These are phyloP conservation scores for Evernia prunastri DNA, from an alignment of 495 filamentous ascomycete species.

Conservation along the genomic window DNA sequence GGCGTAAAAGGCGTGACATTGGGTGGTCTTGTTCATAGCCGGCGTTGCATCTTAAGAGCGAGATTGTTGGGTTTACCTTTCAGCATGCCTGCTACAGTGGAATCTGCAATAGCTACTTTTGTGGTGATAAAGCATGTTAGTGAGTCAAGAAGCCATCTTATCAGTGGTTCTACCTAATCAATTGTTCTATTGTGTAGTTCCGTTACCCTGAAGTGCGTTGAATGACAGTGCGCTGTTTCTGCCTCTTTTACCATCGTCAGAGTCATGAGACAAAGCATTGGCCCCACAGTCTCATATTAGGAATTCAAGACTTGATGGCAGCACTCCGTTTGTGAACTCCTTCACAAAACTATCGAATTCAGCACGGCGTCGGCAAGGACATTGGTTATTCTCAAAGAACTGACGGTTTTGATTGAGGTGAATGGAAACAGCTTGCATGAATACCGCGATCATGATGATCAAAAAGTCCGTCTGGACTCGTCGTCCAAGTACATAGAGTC, in stretches of 20 bases:
- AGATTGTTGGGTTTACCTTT: background rate
- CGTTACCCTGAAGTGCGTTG: background rate
- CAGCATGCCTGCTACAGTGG: background rate
- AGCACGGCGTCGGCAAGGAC: background rate
- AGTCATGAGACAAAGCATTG: background rate
- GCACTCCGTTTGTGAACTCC: background rate
- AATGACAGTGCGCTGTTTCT: background rate
- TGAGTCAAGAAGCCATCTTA: background rate
- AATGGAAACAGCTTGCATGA: constrained; percentile 8
- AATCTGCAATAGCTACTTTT: background rate
- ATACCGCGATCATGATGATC: constrained; percentile 10
- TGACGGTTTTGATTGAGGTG: constrained; percentile 4
- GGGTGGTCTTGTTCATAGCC: background rate
- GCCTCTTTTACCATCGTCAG: background rate
- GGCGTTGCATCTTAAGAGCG: background rate
- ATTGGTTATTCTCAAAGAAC: constrained; percentile 10
- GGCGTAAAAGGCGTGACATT: background rate
- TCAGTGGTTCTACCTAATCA: background rate
- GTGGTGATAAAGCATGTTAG: background rate
- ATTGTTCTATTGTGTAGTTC: background rate
- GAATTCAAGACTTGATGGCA: background rate
- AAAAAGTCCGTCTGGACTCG: background rate
- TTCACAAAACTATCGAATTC: background rate
- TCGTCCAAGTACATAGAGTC: constrained; percentile 13
- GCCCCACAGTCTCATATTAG: background rate